Conservation (phyloP, 495 filamentous ascomycete genomes). For the Penicillium alfredii region DNA sequence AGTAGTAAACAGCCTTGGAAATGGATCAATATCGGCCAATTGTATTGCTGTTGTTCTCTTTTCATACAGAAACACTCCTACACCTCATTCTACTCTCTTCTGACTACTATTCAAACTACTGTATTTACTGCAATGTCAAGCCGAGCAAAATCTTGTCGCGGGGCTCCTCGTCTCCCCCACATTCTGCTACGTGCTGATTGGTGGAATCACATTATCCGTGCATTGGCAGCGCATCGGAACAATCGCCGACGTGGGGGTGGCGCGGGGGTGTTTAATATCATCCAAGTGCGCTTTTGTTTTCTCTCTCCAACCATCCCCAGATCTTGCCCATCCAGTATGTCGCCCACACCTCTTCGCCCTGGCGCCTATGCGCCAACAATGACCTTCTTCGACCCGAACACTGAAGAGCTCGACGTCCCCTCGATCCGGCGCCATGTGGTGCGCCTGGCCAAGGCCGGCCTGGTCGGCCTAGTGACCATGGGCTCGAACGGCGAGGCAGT, state of each 20-base stretch:
- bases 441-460: constrained; percentile 73
- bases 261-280: neutral
- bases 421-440: constrained; percentile 74
- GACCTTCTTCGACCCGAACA: constrained; percentile 80
- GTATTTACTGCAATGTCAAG: too few relatives aligned
- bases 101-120: neutral
- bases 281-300: neutral
- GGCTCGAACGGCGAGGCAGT: constrained; percentile 88
- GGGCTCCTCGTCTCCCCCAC: constrained; percentile 19
- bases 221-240: constrained; percentile 18
- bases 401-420: constrained; percentile 76
- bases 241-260: constrained; percentile 26
- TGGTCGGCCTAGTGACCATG: constrained; percentile 81
- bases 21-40: too few relatives aligned
- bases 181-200: constrained; percentile 13
- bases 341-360: constrained; percentile 62
- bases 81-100: neutral
- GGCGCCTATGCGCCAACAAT: constrained; percentile 88
- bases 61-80: too few relatives aligned
- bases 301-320: constrained; percentile 4
- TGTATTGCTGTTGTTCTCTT: too few relatives aligned
- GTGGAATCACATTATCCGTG: constrained; percentile 22
- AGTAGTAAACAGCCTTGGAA: too few relatives aligned
- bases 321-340: constrained; percentile 13
- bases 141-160: too few relatives aligned